Base-by-base conservation (phyloP, 306 rosid genomes). In the Calophaca sinica region DNA sequence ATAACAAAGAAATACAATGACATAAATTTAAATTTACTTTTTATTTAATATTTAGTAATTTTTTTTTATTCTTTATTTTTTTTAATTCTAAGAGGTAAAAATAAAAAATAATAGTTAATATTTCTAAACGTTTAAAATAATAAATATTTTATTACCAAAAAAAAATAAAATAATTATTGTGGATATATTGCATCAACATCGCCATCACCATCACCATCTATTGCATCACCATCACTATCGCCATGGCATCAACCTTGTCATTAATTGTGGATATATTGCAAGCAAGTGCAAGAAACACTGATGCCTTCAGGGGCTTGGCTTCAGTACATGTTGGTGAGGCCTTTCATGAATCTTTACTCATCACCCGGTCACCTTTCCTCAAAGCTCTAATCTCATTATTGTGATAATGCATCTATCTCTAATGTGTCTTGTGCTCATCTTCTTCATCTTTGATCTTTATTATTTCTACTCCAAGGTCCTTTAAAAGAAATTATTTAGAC, bases 291-390 rank as follows among this genome's bases (percentile, higher is more conserved):
- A 59, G 59, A 39, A 60, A 35, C 28, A 41, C 7, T 20, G 46
- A 68, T 69, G 62, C 70, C 14, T 79, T 36, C 38, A 28, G n/a
- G 26, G 49, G 26, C 13, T 45, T 73, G 50, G 49, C 55, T 63
- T 79, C 57, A 9, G n/a, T 75, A 9, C 15, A 20, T 52, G 44
- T 6, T 62, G 50, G 53, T 28, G 68, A 48, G 76, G 63, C 48
- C 53, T 39, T 55, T 28, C 62, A 65, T 80, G 58, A 45, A 49
- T 63, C 73, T 46, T 50, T 48, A 51, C 13, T 62, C 59, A 13
- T 60, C 74, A 72, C 39, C 78, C 39, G 61, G 48, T 67, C 26
- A 68, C 68, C 26, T 35, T 32, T 79, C 31, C 65, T 78, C 20
- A 51, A 68, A 60, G 49, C 72, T 62, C 66, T 28, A 59, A 31